Base-by-base conservation (phyloP, 1,284 basidiomycete genomes). In the Xanthoconium separans region DNA sequence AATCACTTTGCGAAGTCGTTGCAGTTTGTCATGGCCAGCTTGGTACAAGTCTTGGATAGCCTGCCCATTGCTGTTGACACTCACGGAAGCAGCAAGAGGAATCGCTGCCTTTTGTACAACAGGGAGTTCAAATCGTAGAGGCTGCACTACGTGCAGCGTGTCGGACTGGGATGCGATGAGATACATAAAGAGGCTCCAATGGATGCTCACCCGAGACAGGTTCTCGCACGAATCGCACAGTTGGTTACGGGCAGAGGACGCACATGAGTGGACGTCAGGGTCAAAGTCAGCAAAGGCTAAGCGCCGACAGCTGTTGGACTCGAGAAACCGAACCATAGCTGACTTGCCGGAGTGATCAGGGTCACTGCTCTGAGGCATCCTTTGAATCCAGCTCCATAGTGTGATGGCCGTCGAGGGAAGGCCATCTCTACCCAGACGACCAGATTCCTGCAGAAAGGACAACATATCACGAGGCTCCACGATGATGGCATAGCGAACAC, bases 361-460 rank as follows among this genome's bases (percentile, higher is more conserved):
- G 3, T 53, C 41, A 1, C 37, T 15, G 2, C 29, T 3, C n/a
- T 47, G 40, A 2, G 41, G 27, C 11, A 9, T 27, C 1, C 9
- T 3, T 2, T 16, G 27, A 2, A 6, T 1, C 2, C 4, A 2
- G 20, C 47, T 51, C 48, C 48, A 53, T 36, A 53, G n/a, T 0
- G 41, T 51, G 20, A 53, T 37, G 0, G 51, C 33, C 4, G 51
- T 2, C 1, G 41, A 53, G 2, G 7, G 6, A 15, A 18, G 3
- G 2, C 51, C 20, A 7, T 53, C 49, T 52, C 12, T 27, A 0
- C 51, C 51, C 5, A 53, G 51, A 4, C 20, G 16, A 0, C 51
- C 41, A 10, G 51, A 53, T 10, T 53, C 51, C 33, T 53, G 51
- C 15, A 52, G 51, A 33, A 53, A 44, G 0, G 41, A 53, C 1